Base-by-base conservation (phyloP, 371 early-diverging fungal genomes). In the Nematocida parisii region DNA sequence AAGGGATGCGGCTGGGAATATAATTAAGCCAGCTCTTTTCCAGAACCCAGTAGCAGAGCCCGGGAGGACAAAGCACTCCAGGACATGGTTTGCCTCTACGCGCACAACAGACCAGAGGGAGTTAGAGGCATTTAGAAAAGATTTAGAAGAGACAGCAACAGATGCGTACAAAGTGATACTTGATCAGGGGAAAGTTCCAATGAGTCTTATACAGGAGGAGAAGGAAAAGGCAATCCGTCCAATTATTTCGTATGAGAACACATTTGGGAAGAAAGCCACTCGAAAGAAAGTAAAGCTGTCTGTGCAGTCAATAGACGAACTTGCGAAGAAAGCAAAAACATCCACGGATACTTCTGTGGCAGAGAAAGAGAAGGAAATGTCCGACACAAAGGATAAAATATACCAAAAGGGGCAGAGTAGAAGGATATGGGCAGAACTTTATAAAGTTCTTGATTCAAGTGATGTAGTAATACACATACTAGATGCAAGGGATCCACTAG, bases 351-450 rank as follows among this genome's bases (percentile, higher is more conserved):
- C 11, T 11, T 15, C 7, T 13, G 60, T n/a, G 15, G 57, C 58
- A 62, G 61, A 75, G 61, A 68, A 22, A 44, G 77, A 77, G 33
- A 64, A 71, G 67, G 67, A 94, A 86, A 72, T 89, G 89, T 68
- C 86, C 86, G 77, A 88, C 85, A 47, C 61, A 74, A 93, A 93
- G 82, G 91, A 90, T 45, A 90, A 44, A 50, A 44, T 24, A 40
- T 64, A 66, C 52, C 24, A 46, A 22, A 82, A 72, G 72, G 98
- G 97, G 80, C 94, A 94, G 86, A 95, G 95, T 33, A 93, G 92
- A 86, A 92, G 98, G 86, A 98, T 97, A 67, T 99, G 98, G 98
- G 92, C 92, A 85, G 99, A 98, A 86, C 88, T 98, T 56, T 97
- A 97, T 90, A 98, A 98, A 90, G 97, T 96, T 56, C 91, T 98